phyloP scores from a whole-genome alignment of 225 moss, liverwort and hornwort genomes.

The Lunularia cruciata region DNA sequence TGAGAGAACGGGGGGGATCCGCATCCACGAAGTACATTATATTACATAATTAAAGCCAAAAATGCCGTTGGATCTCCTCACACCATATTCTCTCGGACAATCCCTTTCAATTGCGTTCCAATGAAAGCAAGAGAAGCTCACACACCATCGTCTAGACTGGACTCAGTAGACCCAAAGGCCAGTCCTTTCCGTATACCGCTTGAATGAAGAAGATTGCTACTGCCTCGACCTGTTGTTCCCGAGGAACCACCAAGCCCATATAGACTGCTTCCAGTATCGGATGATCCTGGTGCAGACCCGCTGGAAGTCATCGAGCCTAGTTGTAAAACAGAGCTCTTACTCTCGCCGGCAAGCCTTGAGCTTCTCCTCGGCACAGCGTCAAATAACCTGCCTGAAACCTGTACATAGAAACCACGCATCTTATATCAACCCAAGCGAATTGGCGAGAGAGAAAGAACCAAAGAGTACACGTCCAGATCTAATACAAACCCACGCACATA shows the following conservation, averaged over 20 bases:
- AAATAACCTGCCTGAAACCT: constrained; percentile 94
- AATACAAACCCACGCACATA: not conserved
- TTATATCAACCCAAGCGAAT: no score
- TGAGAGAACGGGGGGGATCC: no score
- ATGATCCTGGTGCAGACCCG: constrained; percentile 38
- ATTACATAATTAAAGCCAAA: no score
- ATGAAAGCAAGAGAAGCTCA: constrained; percentile 20
- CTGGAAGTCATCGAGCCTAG: constrained; percentile 38
- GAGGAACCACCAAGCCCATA: constrained; percentile 42
- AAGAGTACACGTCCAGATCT: not conserved
- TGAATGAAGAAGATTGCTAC: constrained; percentile 47
- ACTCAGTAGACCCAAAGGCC: constrained; percentile 49
- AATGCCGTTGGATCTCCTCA: no score
- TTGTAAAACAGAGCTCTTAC: constrained; percentile 42
- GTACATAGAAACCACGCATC: constrained; percentile 14
- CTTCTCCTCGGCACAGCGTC: constrained; percentile 87
- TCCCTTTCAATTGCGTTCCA: no score
- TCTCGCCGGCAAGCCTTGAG: constrained; percentile 70
- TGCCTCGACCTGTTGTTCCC: constrained; percentile 51
- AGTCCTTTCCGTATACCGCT: constrained; percentile 66
- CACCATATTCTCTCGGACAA: no score
- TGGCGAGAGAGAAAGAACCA: no score
- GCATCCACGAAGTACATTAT: no score
- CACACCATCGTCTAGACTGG: constrained; percentile 74
- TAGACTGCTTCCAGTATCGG: constrained; percentile 39